These are phyloP conservation scores for Asterochloris erici DNA, from an alignment of 139 green algal genomes.

Conservation along the genomic window DNA sequence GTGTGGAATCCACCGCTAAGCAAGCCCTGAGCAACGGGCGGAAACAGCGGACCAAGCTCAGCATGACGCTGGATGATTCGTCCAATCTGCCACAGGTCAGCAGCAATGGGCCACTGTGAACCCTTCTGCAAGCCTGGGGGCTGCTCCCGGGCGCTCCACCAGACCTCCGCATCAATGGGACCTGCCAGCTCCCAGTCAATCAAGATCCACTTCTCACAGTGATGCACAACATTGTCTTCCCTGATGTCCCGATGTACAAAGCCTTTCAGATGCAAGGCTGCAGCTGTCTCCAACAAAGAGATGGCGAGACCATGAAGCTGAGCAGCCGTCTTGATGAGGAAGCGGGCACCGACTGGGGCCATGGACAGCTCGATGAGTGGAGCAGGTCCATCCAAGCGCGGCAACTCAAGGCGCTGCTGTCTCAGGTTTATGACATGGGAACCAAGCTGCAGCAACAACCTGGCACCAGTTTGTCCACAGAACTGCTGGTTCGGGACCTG, in stretches of 20 bases:
- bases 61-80: too few relatives aligned
- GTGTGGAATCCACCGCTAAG: too few relatives aligned
- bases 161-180: background rate
- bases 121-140: background rate
- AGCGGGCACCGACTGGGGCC: constrained; percentile 3
- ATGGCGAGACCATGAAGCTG: background rate
- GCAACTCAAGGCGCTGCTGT: too few relatives aligned
- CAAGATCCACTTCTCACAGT: background rate
- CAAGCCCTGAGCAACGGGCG: too few relatives aligned
- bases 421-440: too few relatives aligned
- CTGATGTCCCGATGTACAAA: constrained; percentile 6
- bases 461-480: too few relatives aligned
- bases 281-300: background rate
- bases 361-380: background rate
- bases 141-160: background rate
- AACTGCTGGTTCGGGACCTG: too few relatives aligned
- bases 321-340: background rate
- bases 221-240: background rate
- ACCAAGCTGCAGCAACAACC: too few relatives aligned
- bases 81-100: constrained; percentile 13
- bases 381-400: too few relatives aligned
- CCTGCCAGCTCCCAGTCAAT: constrained; percentile 5
- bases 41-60: too few relatives aligned
- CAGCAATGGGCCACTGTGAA: background rate
- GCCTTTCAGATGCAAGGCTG: background rate